phyloP scores from a whole-genome alignment of 2,329 filamentous ascomycete genomes.

The Geosmithia morbida region DNA sequence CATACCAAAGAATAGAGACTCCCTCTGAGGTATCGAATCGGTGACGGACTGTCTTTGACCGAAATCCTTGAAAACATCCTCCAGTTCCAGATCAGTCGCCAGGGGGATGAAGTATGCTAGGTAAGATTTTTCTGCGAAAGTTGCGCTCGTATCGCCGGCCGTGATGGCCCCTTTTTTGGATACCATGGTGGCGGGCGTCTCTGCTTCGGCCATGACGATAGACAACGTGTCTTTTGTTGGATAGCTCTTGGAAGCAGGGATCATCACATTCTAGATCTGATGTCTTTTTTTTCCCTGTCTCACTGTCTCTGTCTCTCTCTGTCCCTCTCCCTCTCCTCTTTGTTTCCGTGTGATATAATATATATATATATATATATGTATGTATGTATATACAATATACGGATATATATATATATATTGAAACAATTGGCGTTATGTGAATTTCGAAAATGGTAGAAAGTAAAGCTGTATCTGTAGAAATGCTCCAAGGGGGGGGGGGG shows the following conservation, averaged over 20 bases:
- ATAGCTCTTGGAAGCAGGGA: background rate
- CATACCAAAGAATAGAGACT: conserved; percentile 60
- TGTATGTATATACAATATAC: too few relatives aligned
- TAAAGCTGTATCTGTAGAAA: background rate
- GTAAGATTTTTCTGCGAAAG: conserved; percentile 42
- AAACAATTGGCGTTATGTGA: background rate
- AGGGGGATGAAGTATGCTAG: conserved; percentile 47
- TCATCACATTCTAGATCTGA: background rate
- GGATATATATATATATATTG: too few relatives aligned
- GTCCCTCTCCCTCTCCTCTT: too few relatives aligned
- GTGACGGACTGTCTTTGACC: conserved; percentile 31
- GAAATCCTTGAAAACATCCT: conserved; percentile 30
- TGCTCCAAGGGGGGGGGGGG: background rate
- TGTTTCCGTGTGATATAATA: too few relatives aligned
- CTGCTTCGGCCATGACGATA: background rate
- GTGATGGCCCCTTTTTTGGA: background rate
- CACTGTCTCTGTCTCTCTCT: too few relatives aligned
- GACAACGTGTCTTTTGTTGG: background rate
- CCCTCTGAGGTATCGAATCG: conserved; percentile 44
- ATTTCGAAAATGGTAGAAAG: background rate
- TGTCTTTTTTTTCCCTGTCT: too few relatives aligned
- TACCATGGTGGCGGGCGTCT: background rate
- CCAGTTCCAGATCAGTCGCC: conserved; percentile 37
- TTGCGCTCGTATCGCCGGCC: conserved; percentile 9
- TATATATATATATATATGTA: too few relatives aligned